Percentiles rank a stretch among this genome's conserved stretches.
These are phyloP conservation scores for Neonectria faginata DNA, from an alignment of 2,329 filamentous ascomycete species.

Conservation along the genomic window DNA sequence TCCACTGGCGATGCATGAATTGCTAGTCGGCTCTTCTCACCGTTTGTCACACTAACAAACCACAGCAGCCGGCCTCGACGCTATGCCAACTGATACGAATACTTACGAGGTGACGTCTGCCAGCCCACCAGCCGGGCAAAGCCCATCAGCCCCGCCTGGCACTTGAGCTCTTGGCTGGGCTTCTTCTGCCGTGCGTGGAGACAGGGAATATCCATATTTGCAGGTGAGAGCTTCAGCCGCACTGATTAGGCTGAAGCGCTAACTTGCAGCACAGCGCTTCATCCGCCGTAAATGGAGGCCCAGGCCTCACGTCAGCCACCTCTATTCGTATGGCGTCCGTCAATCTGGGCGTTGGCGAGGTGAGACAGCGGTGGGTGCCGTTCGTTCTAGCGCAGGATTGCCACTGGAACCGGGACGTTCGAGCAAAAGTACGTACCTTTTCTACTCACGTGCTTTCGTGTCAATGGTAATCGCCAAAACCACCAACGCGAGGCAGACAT, in stretches of 20 bases:
- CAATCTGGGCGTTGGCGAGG: neutral
- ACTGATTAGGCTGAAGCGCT: conserved; percentile 34
- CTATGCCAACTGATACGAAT: neutral
- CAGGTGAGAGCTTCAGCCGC: conserved; percentile 29
- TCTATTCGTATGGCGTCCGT: neutral
- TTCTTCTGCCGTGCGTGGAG: conserved; percentile 6
- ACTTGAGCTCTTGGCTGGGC: neutral
- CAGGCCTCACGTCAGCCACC: conserved; percentile 40
- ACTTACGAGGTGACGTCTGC: conserved; percentile 14
- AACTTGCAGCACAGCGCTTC: conserved; percentile 18
- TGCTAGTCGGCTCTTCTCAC: conserved; percentile 12
- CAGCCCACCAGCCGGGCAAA: neutral
- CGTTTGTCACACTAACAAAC: conserved; percentile 5
- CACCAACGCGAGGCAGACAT: conserved; percentile 10
- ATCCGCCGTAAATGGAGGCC: conserved; percentile 24
- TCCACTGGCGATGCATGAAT: neutral
- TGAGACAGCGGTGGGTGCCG: neutral
- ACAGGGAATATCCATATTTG: conserved; percentile 3
- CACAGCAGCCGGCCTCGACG: conserved; percentile 11
- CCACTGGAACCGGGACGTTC: too few species aligned
- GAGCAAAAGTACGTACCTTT: conserved; percentile 12
- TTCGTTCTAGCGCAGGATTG: neutral
- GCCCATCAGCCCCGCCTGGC: conserved; percentile 3
- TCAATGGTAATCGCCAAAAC: conserved; percentile 31
- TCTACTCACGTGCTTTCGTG: conserved; percentile 42